Evolutionary conservation across 345 rosid genomes (phyloP).

Genomic region (Trapa incisa): DNA sequence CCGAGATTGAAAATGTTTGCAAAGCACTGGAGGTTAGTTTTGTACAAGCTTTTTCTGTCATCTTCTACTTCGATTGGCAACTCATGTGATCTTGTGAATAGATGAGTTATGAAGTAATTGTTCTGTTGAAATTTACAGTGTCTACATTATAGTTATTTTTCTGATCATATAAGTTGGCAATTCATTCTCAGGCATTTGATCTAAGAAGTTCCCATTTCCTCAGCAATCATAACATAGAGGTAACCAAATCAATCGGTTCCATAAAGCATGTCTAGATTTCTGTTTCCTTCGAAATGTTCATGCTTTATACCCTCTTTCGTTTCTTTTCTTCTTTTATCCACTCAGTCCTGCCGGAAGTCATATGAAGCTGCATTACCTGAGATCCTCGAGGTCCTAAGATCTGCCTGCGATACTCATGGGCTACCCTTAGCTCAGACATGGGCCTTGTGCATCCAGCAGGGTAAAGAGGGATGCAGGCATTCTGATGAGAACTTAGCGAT

Average conservation of each 20-base stretch:
- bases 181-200: slow-evolving; percentile 61
- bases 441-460: slow-evolving; percentile 68
- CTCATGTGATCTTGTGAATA: no score
- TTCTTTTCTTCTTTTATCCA: slow-evolving; percentile 8
- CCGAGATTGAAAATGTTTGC: slow-evolving; percentile 77
- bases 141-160: background rate
- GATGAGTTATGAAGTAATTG: background rate
- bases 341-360: slow-evolving; percentile 37
- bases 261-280: slow-evolving; percentile 3
- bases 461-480: slow-evolving; percentile 73
- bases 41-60: background rate
- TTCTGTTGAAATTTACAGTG: background rate
- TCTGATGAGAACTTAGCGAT: slow-evolving; percentile 50
- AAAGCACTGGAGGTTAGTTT: slow-evolving; percentile 73
- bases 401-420: slow-evolving; percentile 62
- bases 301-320: background rate
- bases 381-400: slow-evolving; percentile 55
- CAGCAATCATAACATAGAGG: slow-evolving; percentile 33
- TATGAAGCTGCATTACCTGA: slow-evolving; percentile 72
- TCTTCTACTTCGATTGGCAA: background rate
- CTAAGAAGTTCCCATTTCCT: slow-evolving; percentile 49
- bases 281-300: slow-evolving; percentile 10
- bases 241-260: slow-evolving; percentile 18
- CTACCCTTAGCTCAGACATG: slow-evolving; percentile 85
- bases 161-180: background rate